These are phyloP conservation scores for Pyrrhoderma noxium DNA, from an alignment of 1,284 basidiomycete species.

Conservation along the genomic window DNA sequence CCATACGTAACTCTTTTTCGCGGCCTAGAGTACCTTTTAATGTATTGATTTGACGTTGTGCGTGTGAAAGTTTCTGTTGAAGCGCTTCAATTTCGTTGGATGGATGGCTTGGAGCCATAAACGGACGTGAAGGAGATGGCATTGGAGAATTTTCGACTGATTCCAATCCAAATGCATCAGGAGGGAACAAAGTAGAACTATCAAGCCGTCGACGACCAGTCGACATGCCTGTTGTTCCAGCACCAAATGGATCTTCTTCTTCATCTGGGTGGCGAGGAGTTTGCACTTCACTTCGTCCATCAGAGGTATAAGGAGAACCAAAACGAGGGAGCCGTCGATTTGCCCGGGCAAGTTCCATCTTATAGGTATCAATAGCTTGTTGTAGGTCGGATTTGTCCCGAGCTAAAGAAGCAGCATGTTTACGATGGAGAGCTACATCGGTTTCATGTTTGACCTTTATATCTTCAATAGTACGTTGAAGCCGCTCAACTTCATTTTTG, in stretches of 20 bases:
- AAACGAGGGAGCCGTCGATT: conserved; percentile 53
- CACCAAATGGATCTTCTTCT: conserved; percentile 60
- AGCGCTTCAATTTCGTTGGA: conserved; percentile 73
- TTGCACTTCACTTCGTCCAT: conserved; percentile 40
- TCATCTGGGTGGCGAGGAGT: conserved; percentile 53
- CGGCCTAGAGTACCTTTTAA: conserved; percentile 69
- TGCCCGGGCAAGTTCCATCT: conserved; percentile 58
- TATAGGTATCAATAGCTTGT: conserved; percentile 68
- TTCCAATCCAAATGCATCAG: conserved; percentile 46
- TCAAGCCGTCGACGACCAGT: conserved; percentile 53
- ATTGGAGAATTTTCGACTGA: conserved; percentile 60
- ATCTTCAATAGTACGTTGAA: conserved; percentile 59
- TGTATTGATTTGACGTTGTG: conserved; percentile 74
- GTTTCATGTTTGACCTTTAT: conserved; percentile 89
- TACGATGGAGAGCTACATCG: conserved; percentile 84
- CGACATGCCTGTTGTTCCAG: conserved; percentile 45
- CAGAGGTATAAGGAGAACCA: conserved; percentile 62
- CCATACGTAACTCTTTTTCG: conserved; percentile 73
- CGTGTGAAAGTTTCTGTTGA: conserved; percentile 72
- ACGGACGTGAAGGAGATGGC: conserved; percentile 51
- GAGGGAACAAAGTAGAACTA: conserved; percentile 48
- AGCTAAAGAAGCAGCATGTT: conserved; percentile 79
- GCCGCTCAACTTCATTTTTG: conserved; percentile 80
- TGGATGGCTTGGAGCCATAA: conserved; percentile 63
- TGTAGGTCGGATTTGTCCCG: conserved; percentile 92